A percentile compares a stretch with the other conserved stretches of the same genome.
Evolutionary conservation across 306 rosid species (phyloP).

Genomic region (Cucumis hystrix): DNA sequence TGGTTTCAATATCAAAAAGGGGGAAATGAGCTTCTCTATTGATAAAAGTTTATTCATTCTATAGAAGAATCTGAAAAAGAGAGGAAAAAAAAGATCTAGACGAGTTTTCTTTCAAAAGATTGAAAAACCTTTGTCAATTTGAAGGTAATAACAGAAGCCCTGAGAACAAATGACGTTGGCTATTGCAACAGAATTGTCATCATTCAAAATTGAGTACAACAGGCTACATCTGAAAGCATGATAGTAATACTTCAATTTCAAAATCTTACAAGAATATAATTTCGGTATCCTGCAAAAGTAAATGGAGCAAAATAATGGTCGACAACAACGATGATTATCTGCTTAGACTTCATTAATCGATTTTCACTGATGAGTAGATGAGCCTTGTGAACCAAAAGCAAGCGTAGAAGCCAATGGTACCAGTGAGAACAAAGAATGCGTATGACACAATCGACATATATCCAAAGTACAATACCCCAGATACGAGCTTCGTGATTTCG

Average conservation of each 20-base stretch:
- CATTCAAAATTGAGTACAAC: slow-evolving; percentile 75
- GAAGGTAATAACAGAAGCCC: slow-evolving; percentile 2
- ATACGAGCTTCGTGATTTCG: slow-evolving; percentile 87
- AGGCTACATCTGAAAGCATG: slow-evolving; percentile 42
- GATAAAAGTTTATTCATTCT: background rate
- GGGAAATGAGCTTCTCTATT: background rate
- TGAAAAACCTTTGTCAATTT: background rate
- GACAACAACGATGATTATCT: background rate
- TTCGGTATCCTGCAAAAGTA: slow-evolving; percentile 1
- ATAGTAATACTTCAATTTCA: slow-evolving; percentile 33
- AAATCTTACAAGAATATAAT: slow-evolving; percentile 39
- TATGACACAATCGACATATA: slow-evolving; percentile 94
- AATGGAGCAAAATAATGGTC: slow-evolving; percentile 9
- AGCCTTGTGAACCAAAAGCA: slow-evolving; percentile 98
- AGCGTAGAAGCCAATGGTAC: slow-evolving; percentile 90
- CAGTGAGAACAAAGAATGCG: slow-evolving; percentile 90
- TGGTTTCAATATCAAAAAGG: background rate
- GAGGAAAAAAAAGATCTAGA: background rate
- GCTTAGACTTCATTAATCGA: slow-evolving; percentile 37
- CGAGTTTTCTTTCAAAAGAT: background rate
- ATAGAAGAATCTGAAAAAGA: background rate
- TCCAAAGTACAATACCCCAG: slow-evolving; percentile 74
- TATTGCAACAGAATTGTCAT: slow-evolving; percentile 44
- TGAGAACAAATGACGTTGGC: slow-evolving; percentile 22
- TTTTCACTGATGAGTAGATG: slow-evolving; percentile 96